Percentiles rank a stretch among this genome's conserved stretches.
Evolutionary conservation across 495 filamentous ascomycete genomes (phyloP).

Genomic region (Pyrenula aspistea): DNA sequence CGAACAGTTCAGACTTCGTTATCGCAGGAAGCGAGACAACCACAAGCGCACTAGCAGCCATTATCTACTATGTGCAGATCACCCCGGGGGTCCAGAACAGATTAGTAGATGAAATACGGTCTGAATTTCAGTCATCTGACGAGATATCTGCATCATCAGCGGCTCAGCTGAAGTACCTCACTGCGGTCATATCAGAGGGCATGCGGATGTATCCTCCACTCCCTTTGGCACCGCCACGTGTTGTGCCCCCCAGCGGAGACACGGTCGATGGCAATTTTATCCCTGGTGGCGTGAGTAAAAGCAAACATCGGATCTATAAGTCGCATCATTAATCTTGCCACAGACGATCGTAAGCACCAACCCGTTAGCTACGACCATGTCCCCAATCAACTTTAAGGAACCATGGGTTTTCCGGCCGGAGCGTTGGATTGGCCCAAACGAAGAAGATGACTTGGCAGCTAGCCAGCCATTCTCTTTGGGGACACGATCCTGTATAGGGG

Average conservation of each 20-base stretch:
- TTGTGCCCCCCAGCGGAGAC: constrained; percentile 7
- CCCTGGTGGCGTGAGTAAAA: constrained; percentile 9
- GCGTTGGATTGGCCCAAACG: constrained; percentile 5
- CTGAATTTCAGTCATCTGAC: constrained; percentile 11
- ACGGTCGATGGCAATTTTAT: constrained; percentile 9
- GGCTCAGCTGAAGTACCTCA: constrained; percentile 10
- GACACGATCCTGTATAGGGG: constrained; percentile 15
- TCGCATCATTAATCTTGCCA: background rate
- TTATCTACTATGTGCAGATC: constrained; percentile 28
- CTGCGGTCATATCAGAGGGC: constrained; percentile 14
- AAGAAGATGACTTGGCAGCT: constrained; percentile 5
- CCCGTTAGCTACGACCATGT: constrained; percentile 6
- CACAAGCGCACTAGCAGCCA: constrained; percentile 34
- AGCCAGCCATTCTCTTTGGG: constrained; percentile 10
- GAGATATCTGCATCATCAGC: constrained; percentile 6
- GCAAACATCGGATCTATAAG: background rate
- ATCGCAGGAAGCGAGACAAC: constrained; percentile 43
- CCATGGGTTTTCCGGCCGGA: constrained; percentile 12
- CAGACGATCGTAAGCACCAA: constrained; percentile 7
- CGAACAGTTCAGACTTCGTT: constrained; percentile 9
- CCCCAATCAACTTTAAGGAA: constrained; percentile 8
- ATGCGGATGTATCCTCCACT: constrained; percentile 17
- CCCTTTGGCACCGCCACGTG: constrained; percentile 6
- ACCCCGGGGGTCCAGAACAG: constrained; percentile 18
- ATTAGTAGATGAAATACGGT: constrained; percentile 23